Evolutionary conservation across 2,329 filamentous ascomycete genomes (phyloP), one percentile per base, ranked within the genome.

Genomic region (Trichoderma sp.): DNA sequence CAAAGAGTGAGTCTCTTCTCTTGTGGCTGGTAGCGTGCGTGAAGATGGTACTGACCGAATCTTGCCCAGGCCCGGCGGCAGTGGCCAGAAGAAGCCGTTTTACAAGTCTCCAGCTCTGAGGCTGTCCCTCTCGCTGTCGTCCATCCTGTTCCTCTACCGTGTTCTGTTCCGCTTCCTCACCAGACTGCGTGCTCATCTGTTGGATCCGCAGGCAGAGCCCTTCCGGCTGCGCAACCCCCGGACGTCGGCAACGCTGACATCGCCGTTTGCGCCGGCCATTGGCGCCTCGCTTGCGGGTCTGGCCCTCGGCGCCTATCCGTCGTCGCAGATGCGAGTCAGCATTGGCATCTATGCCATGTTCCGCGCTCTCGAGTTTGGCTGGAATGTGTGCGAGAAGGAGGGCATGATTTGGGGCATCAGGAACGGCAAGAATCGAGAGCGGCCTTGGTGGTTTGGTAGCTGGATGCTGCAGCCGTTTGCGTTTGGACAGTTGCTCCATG

Each of bases 141-240:
- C 92, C 3, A 93, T 97, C 71, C 86, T 98, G 24, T 88, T 98
- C 54, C 88, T 97, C 70, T 96, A 99, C 78, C 89, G 96, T 34
- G 84, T 97, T 1, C 88, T 98, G 30, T 93, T 95, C 81, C 92
- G 95, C 69, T 97, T 98, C 84, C 92, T 98, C 74, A 87, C 87
- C 30, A 88, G 93, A 32, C 83, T 98, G 54, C 90, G 95, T 59
- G 84, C 87, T 1, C 93, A 93, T 72, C 84, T 99, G 4, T 88
- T 96, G 52, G 90, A 91, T 43, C 87, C 92, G n/a, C 87, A 92
- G 68, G 93, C 94, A 1, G 86, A 87, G 66, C 90, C 92, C 0
- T 97, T 98, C 80, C 87, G 94, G 16, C 83, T 86, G 68, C 90
- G 95, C 66, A 97, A 98, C 75, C 94, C 94, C 0, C 87, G 87